Percentiles rank a stretch among this genome's conserved stretches.
Conservation (phyloP, 148 eudicot genomes). For the Cornus florida region DNA sequence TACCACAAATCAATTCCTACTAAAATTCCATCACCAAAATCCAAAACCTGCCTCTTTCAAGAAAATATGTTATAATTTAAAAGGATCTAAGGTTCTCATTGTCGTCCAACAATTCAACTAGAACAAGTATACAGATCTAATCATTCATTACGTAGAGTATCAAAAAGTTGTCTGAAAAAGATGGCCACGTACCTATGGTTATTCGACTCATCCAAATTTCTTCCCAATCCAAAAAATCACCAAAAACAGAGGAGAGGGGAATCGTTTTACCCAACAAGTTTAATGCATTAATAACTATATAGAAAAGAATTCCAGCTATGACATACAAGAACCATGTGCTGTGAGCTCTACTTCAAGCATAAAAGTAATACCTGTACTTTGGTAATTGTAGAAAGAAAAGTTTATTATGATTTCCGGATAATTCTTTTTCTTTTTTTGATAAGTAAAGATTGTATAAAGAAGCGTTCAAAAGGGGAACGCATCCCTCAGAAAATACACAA, state of each 20-base stretch:
- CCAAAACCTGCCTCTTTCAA: too few species aligned
- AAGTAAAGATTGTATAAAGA: too few species aligned
- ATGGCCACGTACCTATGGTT: not conserved
- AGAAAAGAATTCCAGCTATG: not conserved
- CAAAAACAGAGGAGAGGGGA: not conserved
- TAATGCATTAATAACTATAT: not conserved
- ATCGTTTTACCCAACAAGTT: not conserved
- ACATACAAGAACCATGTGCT: not conserved
- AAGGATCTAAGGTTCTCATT: too few species aligned
- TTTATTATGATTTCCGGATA: not conserved
- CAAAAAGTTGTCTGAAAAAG: too few species aligned
- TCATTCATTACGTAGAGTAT: too few species aligned
- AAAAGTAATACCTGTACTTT: not conserved
- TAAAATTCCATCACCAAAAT: too few species aligned
- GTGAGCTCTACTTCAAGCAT: not conserved
- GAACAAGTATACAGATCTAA: too few species aligned
- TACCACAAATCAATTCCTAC: not conserved
- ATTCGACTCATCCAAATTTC: not conserved
- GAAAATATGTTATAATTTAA: too few species aligned
- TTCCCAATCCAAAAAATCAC: not conserved
- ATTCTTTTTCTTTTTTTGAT: not conserved
- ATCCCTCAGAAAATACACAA: too few species aligned
- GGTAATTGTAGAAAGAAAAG: not conserved
- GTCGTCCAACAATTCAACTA: too few species aligned
- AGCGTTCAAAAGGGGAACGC: too few species aligned